These are phyloP conservation scores for Thozetella sp. DNA, from an alignment of 495 filamentous ascomycete species.

Conservation along the genomic window DNA sequence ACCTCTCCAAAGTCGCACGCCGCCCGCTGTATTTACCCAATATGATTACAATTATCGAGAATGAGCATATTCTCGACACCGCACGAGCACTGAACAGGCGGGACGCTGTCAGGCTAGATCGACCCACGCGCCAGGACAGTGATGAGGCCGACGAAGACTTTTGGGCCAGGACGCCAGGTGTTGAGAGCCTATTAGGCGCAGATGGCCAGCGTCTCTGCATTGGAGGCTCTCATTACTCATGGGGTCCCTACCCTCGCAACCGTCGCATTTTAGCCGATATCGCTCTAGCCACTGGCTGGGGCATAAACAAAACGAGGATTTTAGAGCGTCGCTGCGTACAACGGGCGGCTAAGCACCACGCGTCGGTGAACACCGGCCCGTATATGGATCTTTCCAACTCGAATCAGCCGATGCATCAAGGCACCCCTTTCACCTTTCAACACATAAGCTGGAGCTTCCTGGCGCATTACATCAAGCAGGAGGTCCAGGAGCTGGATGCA, in stretches of 20 bases:
- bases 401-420: too few species aligned
- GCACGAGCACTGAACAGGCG: conserved; percentile 8
- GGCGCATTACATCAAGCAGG: too few species aligned
- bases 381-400: too few species aligned
- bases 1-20: too few species aligned
- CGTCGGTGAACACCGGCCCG: too few species aligned
- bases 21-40: too few species aligned
- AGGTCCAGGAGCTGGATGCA: too few species aligned
- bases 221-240: conserved; percentile 3
- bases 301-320: too few species aligned
- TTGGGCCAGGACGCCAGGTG: conserved; percentile 5
- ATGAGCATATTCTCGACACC: conserved; percentile 3
- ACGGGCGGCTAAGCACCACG: too few species aligned
- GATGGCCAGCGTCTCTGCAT: conserved; percentile 2
- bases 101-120: background rate
- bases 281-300: conserved; percentile 3
- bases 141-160: conserved; percentile 1
- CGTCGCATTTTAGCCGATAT: conserved; percentile 8
- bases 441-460: too few species aligned
- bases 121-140: background rate
- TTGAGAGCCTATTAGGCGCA: conserved; percentile 4
- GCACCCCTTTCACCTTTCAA: too few species aligned
- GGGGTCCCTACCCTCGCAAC: conserved; percentile 6
- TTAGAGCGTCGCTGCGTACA: too few species aligned
- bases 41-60: conserved; percentile 5